Evolutionary conservation across 768 basidiomycete species (phyloP).

Genomic region (Trametes coccinea): DNA sequence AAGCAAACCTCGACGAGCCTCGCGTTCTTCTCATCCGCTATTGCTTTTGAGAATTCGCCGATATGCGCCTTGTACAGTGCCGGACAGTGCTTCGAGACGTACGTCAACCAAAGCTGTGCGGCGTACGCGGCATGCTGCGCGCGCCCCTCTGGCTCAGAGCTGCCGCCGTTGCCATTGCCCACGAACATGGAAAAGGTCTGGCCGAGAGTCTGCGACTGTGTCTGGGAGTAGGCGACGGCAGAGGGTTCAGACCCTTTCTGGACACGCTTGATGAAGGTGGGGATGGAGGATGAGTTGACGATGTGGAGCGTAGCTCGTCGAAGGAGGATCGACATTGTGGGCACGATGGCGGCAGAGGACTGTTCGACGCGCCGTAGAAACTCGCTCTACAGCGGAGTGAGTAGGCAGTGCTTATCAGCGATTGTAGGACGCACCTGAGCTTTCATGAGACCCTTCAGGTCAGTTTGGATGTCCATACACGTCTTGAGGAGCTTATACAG

Average conservation of each 20-base stretch:
- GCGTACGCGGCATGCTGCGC: slow-evolving; percentile 42
- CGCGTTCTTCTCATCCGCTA: slow-evolving; percentile 61
- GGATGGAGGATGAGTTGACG: slow-evolving; percentile 83
- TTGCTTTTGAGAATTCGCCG: slow-evolving; percentile 70
- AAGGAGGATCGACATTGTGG: slow-evolving; percentile 72
- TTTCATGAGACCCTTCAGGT: slow-evolving; percentile 79
- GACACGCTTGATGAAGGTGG: slow-evolving; percentile 72
- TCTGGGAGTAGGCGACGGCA: slow-evolving; percentile 17
- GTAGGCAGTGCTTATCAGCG: neutral
- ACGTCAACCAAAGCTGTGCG: slow-evolving; percentile 54
- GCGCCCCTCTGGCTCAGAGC: slow-evolving; percentile 31
- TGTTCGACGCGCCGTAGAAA: slow-evolving; percentile 77
- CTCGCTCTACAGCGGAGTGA: slow-evolving; percentile 55
- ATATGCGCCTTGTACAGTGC: slow-evolving; percentile 72
- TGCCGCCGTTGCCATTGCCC: slow-evolving; percentile 41
- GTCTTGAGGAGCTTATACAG: slow-evolving; percentile 83
- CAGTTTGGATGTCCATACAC: slow-evolving; percentile 81
- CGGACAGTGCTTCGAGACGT: slow-evolving; percentile 75
- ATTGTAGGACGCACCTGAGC: slow-evolving; percentile 52
- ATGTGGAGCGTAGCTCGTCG: slow-evolving; percentile 71
- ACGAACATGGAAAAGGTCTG: slow-evolving; percentile 21
- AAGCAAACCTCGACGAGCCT: slow-evolving; percentile 64
- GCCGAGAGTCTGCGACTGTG: slow-evolving; percentile 9
- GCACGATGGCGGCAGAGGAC: slow-evolving; percentile 53
- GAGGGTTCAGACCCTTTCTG: slow-evolving; percentile 41